These are phyloP conservation scores for Scorias spongiosa DNA, from an alignment of 2,329 filamentous ascomycete genomes.

Conservation along the genomic window DNA sequence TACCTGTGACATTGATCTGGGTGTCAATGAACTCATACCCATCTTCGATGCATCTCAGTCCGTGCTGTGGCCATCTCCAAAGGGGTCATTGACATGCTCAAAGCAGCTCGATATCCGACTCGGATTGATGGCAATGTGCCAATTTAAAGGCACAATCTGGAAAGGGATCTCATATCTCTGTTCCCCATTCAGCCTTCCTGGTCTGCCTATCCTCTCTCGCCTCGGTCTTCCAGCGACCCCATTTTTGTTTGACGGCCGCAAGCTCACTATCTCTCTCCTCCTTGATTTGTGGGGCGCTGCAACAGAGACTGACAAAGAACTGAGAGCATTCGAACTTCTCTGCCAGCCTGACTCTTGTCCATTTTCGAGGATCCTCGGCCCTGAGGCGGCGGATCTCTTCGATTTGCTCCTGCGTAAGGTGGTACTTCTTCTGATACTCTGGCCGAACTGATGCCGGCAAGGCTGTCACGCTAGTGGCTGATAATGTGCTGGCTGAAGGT, in stretches of 20 bases:
- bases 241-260: constrained; percentile 41
- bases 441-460: constrained; percentile 29
- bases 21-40: too few species aligned
- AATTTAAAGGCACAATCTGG: neutral
- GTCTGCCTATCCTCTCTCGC: constrained; percentile 45
- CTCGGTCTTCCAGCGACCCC: constrained; percentile 43
- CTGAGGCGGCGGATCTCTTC: constrained; percentile 44
- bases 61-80: too few species aligned
- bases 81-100: too few species aligned
- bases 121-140: too few species aligned
- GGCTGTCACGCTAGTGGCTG: constrained; percentile 5
- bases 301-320: constrained; percentile 47
- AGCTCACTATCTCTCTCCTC: constrained; percentile 29
- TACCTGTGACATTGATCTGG: too few species aligned
- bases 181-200: constrained; percentile 46
- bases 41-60: too few species aligned
- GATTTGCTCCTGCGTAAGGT: constrained; percentile 41
- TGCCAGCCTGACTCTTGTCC: constrained; percentile 44
- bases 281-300: constrained; percentile 33
- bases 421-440: constrained; percentile 44
- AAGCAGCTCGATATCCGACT: too few species aligned
- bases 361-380: constrained; percentile 38
- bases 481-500: constrained; percentile 4
- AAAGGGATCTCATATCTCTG: constrained; percentile 31
- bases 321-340: constrained; percentile 48